These are phyloP conservation scores for Echinosophora koreensis DNA, from an alignment of 306 rosid species.

Conservation along the genomic window DNA sequence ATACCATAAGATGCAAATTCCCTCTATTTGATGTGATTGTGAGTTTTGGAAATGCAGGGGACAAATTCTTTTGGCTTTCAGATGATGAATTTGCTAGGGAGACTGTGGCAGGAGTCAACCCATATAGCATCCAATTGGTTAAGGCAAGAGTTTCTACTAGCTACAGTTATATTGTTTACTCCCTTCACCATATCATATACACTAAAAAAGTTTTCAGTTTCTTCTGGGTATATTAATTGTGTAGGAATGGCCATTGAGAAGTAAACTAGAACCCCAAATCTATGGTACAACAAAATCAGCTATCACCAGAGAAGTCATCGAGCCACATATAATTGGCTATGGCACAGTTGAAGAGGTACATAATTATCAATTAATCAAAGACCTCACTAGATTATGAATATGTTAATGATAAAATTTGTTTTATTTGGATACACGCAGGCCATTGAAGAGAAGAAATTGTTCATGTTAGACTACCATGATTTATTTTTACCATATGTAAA, in stretches of 20 bases:
- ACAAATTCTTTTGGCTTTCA: conserved; percentile 82
- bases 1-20: neutral
- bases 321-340: conserved; percentile 50
- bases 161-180: neutral
- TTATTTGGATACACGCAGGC: conserved; percentile 43
- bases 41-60: conserved; percentile 57
- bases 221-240: neutral
- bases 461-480: conserved; percentile 61
- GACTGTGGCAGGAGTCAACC: conserved; percentile 64
- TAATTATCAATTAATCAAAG: neutral
- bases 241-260: conserved; percentile 61
- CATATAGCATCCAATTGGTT: conserved; percentile 53
- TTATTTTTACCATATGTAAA: conserved; percentile 56
- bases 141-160: conserved; percentile 39
- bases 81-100: conserved; percentile 75
- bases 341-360: conserved; percentile 55
- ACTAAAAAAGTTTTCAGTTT: neutral
- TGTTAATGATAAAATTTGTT: neutral
- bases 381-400: neutral
- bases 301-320: conserved; percentile 55
- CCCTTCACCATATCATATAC: neutral
- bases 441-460: conserved; percentile 54
- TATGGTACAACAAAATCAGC: conserved; percentile 66
- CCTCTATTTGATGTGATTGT: conserved; percentile 5
- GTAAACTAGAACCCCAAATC: conserved; percentile 52